phyloP scores from a whole-genome alignment of 2,329 filamentous ascomycete genomes.

The Diaporthe ilicicola region DNA sequence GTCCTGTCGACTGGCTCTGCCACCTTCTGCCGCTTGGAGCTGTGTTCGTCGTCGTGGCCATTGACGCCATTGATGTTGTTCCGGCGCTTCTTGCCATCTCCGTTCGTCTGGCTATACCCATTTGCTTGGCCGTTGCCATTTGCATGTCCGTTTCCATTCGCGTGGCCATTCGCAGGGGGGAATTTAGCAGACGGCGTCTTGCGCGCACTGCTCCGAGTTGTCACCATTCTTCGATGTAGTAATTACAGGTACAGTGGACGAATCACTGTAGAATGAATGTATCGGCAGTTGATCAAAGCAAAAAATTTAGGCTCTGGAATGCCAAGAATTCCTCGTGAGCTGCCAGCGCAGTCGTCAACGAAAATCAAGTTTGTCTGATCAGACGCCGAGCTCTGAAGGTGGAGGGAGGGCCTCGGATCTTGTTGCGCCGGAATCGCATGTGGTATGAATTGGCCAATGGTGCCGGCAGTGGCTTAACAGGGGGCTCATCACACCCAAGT shows the following conservation, averaged over 20 bases:
- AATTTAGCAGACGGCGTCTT: constrained; percentile 1
- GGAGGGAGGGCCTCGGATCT: not conserved
- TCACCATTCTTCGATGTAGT: constrained; percentile 34
- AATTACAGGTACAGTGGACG: not conserved
- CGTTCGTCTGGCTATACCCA: constrained; percentile 35
- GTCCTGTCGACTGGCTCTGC: constrained; percentile 76
- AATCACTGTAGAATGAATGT: not conserved
- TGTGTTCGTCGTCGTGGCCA: constrained; percentile 37
- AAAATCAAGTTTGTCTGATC: not conserved
- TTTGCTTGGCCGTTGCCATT: constrained; percentile 3
- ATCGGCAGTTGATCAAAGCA: not conserved
- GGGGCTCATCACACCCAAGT: too few relatives aligned
- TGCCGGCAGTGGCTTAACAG: not conserved
- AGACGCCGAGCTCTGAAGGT: not conserved
- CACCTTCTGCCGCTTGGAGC: constrained; percentile 55
- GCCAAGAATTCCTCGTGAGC: not conserved
- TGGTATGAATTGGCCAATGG: constrained; percentile 1
- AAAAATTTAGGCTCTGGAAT: not conserved
- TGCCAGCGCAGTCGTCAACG: not conserved
- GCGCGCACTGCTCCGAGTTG: constrained; percentile 35
- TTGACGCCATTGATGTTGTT: constrained; percentile 44
- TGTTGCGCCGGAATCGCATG: not conserved
- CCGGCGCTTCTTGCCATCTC: constrained; percentile 50
- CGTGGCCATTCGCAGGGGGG: not conserved
- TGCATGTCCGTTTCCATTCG: constrained; percentile 32